phyloP scores from a whole-genome alignment of 192 early-diverging fungal genomes.

The Linnemannia elongata region DNA sequence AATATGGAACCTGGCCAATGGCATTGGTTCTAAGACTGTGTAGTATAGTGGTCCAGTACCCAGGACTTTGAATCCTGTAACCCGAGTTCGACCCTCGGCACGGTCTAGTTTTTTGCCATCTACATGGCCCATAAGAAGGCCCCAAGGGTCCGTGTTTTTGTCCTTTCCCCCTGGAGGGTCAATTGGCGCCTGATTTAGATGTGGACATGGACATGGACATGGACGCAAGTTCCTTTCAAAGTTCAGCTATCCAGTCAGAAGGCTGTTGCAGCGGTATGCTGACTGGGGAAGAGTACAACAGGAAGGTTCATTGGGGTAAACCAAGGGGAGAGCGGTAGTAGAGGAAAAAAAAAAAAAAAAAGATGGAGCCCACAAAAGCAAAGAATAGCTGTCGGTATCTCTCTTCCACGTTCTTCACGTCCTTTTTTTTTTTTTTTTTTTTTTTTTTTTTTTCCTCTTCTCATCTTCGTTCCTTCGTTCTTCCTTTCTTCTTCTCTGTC shows the following conservation, averaged over 20 bases:
- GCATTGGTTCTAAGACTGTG: conserved; percentile 15
- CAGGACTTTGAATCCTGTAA: conserved; percentile 55
- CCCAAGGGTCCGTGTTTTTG: neutral
- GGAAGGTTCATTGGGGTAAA: neutral
- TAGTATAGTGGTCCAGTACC: conserved; percentile 55
- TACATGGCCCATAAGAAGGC: neutral
- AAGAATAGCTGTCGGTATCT: neutral
- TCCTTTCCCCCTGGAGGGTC: neutral
- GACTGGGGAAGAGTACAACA: too few relatives aligned
- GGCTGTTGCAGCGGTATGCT: neutral
- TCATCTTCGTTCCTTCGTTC: neutral
- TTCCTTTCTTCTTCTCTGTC: neutral
- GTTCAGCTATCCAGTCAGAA: neutral
- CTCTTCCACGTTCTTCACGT: neutral
- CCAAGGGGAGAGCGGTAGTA: neutral
- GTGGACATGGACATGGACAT: neutral
- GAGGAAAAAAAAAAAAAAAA: neutral
- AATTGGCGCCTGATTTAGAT: too few relatives aligned
- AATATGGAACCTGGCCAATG: conserved; percentile 15
- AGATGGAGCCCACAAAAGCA: neutral
- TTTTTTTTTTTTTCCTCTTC: neutral
- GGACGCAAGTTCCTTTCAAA: neutral
- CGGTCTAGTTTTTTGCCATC: conserved; percentile 27
- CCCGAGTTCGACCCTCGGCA: conserved; percentile 55
- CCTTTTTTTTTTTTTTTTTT: neutral